A percentile compares a stretch with the other conserved stretches of the same genome.
phyloP scores from a whole-genome alignment of 192 early-diverging fungal genomes.

The Coemansia furcata region DNA sequence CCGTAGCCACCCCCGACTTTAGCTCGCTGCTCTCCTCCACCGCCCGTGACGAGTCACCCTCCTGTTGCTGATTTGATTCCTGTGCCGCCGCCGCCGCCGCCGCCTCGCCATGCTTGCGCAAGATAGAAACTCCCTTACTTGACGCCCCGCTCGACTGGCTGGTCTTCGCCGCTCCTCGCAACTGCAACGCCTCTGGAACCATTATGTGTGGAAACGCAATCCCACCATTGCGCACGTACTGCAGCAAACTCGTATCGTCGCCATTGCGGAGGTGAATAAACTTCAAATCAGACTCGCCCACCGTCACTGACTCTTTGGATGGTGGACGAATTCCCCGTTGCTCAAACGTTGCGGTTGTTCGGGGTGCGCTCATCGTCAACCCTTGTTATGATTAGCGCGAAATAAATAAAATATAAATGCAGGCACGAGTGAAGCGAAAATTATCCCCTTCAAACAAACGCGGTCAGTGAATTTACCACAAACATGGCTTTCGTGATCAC shows the following conservation, averaged over 20 bases:
- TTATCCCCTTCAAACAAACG: background rate
- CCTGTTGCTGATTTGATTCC: background rate
- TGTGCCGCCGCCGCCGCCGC: background rate
- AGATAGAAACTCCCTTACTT: background rate
- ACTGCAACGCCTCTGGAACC: conserved; percentile 41
- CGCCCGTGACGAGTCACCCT: background rate
- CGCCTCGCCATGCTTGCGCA: background rate
- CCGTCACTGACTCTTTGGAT: conserved; percentile 32
- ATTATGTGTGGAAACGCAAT: conserved; percentile 55
- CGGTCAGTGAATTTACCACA: background rate
- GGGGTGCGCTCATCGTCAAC: conserved; percentile 21
- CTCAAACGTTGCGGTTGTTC: conserved; percentile 28
- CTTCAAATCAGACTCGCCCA: conserved; percentile 48
- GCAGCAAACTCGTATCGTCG: conserved; percentile 32
- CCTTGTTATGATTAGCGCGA: background rate
- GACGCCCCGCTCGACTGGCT: background rate
- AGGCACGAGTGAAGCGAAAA: background rate
- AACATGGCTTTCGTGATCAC: background rate
- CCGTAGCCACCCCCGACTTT: conserved; percentile 6
- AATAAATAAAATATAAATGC: conserved; percentile 2
- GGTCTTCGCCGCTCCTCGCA: conserved; percentile 13
- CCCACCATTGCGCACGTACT: conserved; percentile 45
- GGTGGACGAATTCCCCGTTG: conserved; percentile 44
- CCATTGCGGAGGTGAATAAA: conserved; percentile 39
- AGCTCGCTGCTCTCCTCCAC: background rate